Percentiles rank a stretch among this genome's conserved stretches.
These are phyloP conservation scores for Oidiodendron maius DNA, from an alignment of 495 filamentous ascomycete species.

Conservation along the genomic window DNA sequence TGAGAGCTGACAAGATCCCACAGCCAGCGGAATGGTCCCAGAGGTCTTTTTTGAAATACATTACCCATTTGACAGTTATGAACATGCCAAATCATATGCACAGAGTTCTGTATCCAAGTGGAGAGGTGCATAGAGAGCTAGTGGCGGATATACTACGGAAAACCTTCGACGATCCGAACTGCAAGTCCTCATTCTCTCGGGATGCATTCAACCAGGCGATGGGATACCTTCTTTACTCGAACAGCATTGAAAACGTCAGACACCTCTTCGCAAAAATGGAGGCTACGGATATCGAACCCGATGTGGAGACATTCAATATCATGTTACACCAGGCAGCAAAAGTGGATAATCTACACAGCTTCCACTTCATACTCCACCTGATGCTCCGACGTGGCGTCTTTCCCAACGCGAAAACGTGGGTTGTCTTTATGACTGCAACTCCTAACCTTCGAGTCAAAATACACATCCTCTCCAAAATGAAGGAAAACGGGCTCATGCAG, in stretches of 20 bases:
- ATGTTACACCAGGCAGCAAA: slow-evolving; percentile 15
- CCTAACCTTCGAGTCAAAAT: slow-evolving; percentile 3
- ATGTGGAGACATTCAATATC: slow-evolving; percentile 18
- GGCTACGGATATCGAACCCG: slow-evolving; percentile 1
- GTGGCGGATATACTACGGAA: slow-evolving; percentile 4
- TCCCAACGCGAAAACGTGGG: slow-evolving; percentile 17
- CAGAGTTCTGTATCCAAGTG: background rate
- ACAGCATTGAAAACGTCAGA: slow-evolving; percentile 9
- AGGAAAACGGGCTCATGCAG: slow-evolving; percentile 11
- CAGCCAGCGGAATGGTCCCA: slow-evolving; percentile 13
- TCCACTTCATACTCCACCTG: slow-evolving; percentile 16
- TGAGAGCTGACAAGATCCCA: slow-evolving; percentile 2
- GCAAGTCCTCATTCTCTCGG: slow-evolving; percentile 7
- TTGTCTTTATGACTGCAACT: slow-evolving; percentile 14
- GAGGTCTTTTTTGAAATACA: slow-evolving; percentile 9
- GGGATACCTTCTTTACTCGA: slow-evolving; percentile 10
- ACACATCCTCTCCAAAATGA: slow-evolving; percentile 14
- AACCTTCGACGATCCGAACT: slow-evolving; percentile 10
- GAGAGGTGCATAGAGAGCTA: background rate
- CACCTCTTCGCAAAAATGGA: slow-evolving; percentile 13
- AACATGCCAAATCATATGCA: slow-evolving; percentile 12
- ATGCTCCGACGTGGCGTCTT: slow-evolving; percentile 12
- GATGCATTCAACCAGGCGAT: slow-evolving; percentile 14
- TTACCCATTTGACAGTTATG: slow-evolving; percentile 3
- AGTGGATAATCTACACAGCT: slow-evolving; percentile 12